These are phyloP conservation scores for Lasiosphaeris hirsuta DNA, from an alignment of 495 filamentous ascomycete genomes.

Conservation along the genomic window DNA sequence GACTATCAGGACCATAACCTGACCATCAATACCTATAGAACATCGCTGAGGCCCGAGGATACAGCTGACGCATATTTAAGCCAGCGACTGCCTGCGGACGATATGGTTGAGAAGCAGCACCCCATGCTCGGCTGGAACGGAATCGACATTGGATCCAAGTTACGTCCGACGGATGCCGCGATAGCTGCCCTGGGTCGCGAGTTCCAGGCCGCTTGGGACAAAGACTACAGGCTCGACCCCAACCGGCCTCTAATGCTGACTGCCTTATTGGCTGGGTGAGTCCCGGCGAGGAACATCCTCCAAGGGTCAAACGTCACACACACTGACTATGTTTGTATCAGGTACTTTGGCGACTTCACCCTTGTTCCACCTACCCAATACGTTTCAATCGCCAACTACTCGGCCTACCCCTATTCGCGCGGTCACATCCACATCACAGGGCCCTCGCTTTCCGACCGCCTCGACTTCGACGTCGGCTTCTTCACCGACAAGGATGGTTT, in stretches of 20 bases:
- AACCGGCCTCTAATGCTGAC: conserved; percentile 40
- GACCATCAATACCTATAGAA: conserved; percentile 28
- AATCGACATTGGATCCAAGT: conserved; percentile 44
- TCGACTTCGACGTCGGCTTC: conserved; percentile 44
- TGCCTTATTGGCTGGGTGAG: conserved; percentile 26
- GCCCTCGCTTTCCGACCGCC: conserved; percentile 28
- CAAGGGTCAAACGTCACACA: not conserved
- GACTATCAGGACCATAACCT: conserved; percentile 52
- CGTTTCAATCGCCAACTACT: conserved; percentile 35
- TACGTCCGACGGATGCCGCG: conserved; percentile 42
- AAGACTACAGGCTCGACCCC: conserved; percentile 39
- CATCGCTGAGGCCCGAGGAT: conserved; percentile 29
- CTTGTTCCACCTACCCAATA: conserved; percentile 5
- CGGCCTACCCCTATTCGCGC: conserved; percentile 53
- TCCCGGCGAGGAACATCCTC: conserved; percentile 3
- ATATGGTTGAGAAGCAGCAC: conserved; percentile 24
- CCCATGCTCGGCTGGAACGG: conserved; percentile 44
- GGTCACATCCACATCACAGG: conserved; percentile 55
- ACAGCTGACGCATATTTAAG: conserved; percentile 34
- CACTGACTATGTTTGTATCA: not conserved
- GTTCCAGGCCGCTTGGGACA: conserved; percentile 42
- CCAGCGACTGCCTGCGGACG: conserved; percentile 20
- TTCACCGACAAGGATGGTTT: conserved; percentile 38
- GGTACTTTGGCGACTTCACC: conserved; percentile 3
- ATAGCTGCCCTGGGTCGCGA: conserved; percentile 37